These are phyloP conservation scores for Backusella luteola DNA, from an alignment of 192 early-diverging fungal genomes.

Conservation along the genomic window DNA sequence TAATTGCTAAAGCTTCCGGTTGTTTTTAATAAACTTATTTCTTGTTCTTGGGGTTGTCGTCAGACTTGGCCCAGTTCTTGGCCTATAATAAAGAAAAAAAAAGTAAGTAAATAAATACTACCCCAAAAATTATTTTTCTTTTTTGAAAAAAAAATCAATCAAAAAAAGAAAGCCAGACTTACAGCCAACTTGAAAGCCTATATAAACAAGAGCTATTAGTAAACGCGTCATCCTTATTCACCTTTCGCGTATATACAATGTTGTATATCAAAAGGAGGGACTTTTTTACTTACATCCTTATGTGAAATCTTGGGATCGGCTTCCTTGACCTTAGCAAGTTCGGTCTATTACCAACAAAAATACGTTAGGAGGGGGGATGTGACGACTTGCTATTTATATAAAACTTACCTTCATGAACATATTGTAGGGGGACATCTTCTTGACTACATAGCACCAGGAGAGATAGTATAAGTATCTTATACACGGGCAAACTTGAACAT, in stretches of 20 bases:
- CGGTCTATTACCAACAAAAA: slow-evolving; percentile 13
- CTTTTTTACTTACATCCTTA: slow-evolving; percentile 23
- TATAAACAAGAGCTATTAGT: neutral
- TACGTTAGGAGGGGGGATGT: neutral
- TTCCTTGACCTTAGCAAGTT: slow-evolving; percentile 28
- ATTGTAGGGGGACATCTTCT: slow-evolving; percentile 28
- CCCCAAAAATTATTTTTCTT: neutral
- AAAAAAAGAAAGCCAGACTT: neutral
- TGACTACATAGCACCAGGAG: neutral
- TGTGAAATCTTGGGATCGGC: slow-evolving; percentile 20
- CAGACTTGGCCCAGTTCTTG: slow-evolving; percentile 11
- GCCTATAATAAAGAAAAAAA: slow-evolving; percentile 4
- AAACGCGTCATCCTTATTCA: neutral
- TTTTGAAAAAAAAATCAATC: neutral
- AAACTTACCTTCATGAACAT: slow-evolving; percentile 24
- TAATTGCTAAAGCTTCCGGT: neutral
- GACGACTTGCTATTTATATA: neutral
- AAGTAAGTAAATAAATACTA: neutral
- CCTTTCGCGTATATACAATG: neutral
- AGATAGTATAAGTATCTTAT: neutral
- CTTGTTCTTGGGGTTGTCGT: slow-evolving; percentile 19
- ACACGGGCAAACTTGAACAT: neutral
- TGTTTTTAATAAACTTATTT: neutral
- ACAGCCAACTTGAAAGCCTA: slow-evolving; percentile 15
- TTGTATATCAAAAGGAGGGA: neutral